Conservation (phyloP, 768 basidiomycete genomes). For the Mycena galopus region DNA sequence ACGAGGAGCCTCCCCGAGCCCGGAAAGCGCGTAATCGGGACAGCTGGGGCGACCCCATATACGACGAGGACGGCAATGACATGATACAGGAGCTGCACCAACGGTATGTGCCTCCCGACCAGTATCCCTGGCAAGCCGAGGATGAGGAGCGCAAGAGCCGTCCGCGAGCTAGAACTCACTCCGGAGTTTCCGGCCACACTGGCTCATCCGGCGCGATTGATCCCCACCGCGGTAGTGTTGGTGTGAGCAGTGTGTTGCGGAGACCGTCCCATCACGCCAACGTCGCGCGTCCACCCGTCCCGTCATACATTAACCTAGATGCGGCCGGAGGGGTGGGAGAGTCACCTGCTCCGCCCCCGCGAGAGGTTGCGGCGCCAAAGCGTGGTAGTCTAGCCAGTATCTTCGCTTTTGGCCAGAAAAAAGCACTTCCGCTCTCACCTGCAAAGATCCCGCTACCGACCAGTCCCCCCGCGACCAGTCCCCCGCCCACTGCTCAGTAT, state of each 20-base stretch:
- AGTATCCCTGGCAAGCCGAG: constrained; percentile 32
- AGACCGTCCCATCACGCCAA: constrained; percentile 50
- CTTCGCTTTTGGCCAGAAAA: constrained; percentile 60
- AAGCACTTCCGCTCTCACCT: constrained; percentile 38
- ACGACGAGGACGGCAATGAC: constrained; percentile 45
- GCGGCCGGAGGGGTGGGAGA: constrained; percentile 74
- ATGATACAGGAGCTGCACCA: constrained; percentile 45
- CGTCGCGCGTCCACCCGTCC: constrained; percentile 47
- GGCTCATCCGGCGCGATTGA: constrained; percentile 55
- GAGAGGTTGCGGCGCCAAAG: constrained; percentile 45
- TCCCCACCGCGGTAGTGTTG: constrained; percentile 49
- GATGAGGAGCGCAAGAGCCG: constrained; percentile 41
- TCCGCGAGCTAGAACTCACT: constrained; percentile 53
- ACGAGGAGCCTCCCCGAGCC: constrained; percentile 55
- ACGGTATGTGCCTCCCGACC: constrained; percentile 40
- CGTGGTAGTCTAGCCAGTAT: constrained; percentile 68
- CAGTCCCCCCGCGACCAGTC: constrained; percentile 24
- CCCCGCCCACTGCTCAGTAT: constrained; percentile 11
- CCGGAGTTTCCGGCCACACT: constrained; percentile 58
- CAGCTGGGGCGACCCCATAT: constrained; percentile 58
- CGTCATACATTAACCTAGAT: constrained; percentile 61
- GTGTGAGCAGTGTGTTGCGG: constrained; percentile 43
- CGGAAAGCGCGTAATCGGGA: constrained; percentile 48
- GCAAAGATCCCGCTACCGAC: constrained; percentile 32
- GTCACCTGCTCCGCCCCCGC: constrained; percentile 62